Evolutionary conservation across 139 green algal genomes (phyloP), one percentile per base, ranked within the genome.

Genomic region (Tetratostichococcus sp.): DNA sequence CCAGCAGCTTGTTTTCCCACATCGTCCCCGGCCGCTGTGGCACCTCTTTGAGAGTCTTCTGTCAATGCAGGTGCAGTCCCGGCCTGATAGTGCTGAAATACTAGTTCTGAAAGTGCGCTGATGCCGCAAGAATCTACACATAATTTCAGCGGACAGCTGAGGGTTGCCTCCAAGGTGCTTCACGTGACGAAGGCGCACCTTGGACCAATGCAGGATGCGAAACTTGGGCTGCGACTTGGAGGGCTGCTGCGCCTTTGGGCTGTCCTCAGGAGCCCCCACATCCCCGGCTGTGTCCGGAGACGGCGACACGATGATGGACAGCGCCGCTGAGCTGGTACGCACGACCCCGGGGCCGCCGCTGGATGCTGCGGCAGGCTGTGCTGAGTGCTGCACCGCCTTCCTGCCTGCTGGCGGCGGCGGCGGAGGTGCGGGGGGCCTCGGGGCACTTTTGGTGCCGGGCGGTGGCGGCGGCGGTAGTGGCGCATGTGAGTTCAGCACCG

Each of bases 11-110:
- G n/a, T n/a, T n/a, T n/a, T n/a, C n/a, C n/a, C n/a, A n/a, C n/a
- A n/a, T n/a, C n/a, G n/a, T 85, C 34, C 62, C 67, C 4, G 43
- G 42, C 32, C 67, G 33, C 22, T 35, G 34, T 1, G 65, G 28
- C 11, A 33, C 31, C 50, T 62, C 2, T 62, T 26, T 8, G 14
- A 8, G 2, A 25, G 26, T 17, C 31, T 82, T 86, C 35, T 31
- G 43, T 79, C 82, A 86, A 57, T 79, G 80, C 3, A 86, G 77
- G 26, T n/a, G n/a, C n/a, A n/a, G n/a, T n/a, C n/a, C n/a, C n/a
- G n/a, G n/a, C n/a, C n/a, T n/a, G n/a, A n/a, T n/a, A n/a, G n/a
- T n/a, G n/a, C n/a, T n/a, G n/a, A n/a, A n/a, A n/a, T n/a, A n/a
- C n/a, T n/a, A n/a, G n/a, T n/a, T n/a, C n/a, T n/a, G n/a, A n/a